phyloP scores from a whole-genome alignment of 1,139 yeast genomes.

The Casaregolazyma suthepensis region DNA sequence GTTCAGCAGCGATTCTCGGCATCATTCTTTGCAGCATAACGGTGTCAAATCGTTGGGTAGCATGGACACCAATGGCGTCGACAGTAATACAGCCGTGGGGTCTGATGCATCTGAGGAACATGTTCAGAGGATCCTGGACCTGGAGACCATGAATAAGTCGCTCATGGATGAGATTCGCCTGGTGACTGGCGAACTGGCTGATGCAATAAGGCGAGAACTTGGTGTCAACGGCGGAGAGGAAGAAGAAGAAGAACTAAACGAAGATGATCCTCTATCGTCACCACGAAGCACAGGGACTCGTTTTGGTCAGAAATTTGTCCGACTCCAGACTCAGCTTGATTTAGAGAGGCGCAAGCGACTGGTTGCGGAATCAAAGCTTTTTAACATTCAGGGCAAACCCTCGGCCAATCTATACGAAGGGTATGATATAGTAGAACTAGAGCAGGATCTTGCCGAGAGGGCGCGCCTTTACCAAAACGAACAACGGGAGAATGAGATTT shows the following conservation, averaged over 20 bases:
- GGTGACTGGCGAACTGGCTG: constrained; percentile 35
- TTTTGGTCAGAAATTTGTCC: constrained; percentile 24
- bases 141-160: constrained; percentile 19
- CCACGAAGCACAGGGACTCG: constrained; percentile 6
- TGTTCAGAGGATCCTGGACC: constrained; percentile 8
- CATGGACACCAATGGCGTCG: background rate
- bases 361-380: constrained; percentile 20
- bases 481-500: constrained; percentile 21
- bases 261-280: background rate
- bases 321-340: constrained; percentile 27
- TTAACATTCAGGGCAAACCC: background rate
- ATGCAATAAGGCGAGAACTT: constrained; percentile 34
- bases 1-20: constrained; percentile 7
- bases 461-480: constrained; percentile 22
- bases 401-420: constrained; percentile 1
- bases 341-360: constrained; percentile 31
- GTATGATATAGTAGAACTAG: constrained; percentile 19
- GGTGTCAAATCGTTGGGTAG: background rate
- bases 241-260: constrained; percentile 1
- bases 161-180: constrained; percentile 32
- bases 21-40: constrained; percentile 2
- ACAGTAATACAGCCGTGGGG: background rate
- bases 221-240: constrained; percentile 16
- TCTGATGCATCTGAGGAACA: background rate
- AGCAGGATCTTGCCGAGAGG: constrained; percentile 21